A percentile compares a stretch with the other conserved stretches of the same genome.
phyloP scores from a whole-genome alignment of 257 asterid species.

The Solanum gracilifrons region DNA sequence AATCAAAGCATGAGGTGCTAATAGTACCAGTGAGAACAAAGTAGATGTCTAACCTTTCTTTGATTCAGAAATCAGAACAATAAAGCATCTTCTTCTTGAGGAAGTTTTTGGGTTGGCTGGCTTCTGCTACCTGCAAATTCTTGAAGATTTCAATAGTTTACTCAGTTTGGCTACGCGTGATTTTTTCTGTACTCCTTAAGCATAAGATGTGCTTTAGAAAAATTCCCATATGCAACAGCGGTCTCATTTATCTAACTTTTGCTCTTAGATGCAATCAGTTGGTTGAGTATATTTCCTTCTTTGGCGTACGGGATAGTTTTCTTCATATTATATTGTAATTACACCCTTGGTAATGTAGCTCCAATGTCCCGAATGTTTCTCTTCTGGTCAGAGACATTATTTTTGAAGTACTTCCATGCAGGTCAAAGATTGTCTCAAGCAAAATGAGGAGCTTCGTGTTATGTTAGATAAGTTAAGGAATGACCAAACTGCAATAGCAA shows the following conservation, averaged over 20 bases:
- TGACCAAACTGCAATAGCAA: constrained; percentile 37
- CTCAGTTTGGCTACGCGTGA: neutral
- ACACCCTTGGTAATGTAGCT: neutral
- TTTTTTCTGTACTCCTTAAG: neutral
- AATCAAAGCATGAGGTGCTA: neutral
- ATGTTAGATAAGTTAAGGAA: constrained; percentile 54
- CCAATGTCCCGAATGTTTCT: neutral
- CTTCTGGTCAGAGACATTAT: neutral
- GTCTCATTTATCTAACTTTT: neutral
- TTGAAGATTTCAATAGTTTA: neutral
- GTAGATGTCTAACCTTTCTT: neutral
- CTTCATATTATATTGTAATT: neutral
- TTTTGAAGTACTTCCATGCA: constrained; percentile 13
- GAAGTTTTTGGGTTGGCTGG: neutral
- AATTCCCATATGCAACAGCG: neutral
- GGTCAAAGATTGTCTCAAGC: constrained; percentile 72
- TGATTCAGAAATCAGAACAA: neutral
- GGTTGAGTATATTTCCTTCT: neutral
- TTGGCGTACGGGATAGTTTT: neutral
- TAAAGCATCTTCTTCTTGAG: neutral
- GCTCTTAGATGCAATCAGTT: neutral
- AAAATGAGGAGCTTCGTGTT: constrained; percentile 80
- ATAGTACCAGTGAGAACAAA: neutral
- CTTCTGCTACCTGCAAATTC: neutral
- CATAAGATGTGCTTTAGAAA: neutral